Evolutionary conservation across 2,329 filamentous ascomycete species (phyloP).

Genomic region (Claviceps africana): DNA sequence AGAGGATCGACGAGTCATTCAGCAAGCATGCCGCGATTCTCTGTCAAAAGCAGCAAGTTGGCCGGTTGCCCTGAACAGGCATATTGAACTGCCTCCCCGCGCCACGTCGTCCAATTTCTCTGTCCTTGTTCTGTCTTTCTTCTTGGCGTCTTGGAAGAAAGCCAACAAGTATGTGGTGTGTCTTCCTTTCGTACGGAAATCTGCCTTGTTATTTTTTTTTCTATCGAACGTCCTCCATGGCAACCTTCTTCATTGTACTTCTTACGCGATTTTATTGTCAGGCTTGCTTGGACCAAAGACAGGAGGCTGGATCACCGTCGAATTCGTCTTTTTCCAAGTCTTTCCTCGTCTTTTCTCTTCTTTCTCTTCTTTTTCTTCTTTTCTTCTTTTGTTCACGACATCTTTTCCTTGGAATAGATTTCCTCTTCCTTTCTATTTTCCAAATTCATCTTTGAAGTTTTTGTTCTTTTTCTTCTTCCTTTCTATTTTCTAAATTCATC

Average conservation of each 20-base stretch:
- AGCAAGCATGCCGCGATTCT: no score
- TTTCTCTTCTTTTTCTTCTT: neutral
- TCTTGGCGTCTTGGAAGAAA: no score
- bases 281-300: neutral
- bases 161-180: neutral
- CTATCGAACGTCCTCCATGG: neutral
- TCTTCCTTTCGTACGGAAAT: neutral
- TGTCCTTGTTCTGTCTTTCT: no score
- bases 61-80: no score
- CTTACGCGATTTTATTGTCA: neutral
- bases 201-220: neutral
- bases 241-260: neutral
- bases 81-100: no score
- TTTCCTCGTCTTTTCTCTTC: neutral
- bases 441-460: no score
- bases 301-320: slow-evolving; percentile 3
- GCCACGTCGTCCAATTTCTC: no score
- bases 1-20: no score
- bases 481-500: no score
- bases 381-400: neutral
- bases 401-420: neutral
- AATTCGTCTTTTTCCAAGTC: neutral
- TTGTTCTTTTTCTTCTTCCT: neutral
- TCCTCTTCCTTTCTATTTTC: neutral
- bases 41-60: no score